A percentile compares a stretch with the other conserved stretches of the same genome.
These are phyloP conservation scores for Rugonectria rugulosa DNA, from an alignment of 2,329 filamentous ascomycete species.

Conservation along the genomic window DNA sequence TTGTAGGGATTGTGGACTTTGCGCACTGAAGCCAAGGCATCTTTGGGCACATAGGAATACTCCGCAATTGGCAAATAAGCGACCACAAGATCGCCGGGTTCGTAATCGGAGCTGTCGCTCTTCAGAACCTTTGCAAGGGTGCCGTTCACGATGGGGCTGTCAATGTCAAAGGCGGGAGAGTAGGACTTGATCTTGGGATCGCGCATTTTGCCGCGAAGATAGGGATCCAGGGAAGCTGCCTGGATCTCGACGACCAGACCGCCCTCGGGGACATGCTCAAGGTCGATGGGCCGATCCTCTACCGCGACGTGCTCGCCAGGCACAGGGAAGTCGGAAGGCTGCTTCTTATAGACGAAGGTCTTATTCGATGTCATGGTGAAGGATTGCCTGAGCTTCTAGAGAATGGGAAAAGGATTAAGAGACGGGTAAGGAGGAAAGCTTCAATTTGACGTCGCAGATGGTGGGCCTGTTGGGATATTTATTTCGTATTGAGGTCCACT, in stretches of 20 bases:
- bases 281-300: conserved; percentile 73
- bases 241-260: conserved; percentile 76
- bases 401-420: too few relatives aligned
- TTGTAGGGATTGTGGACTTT: conserved; percentile 75
- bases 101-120: conserved; percentile 68
- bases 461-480: too few relatives aligned
- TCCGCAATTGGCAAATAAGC: conserved; percentile 69
- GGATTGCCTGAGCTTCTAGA: too few relatives aligned
- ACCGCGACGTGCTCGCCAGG: conserved; percentile 74
- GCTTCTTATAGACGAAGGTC: conserved; percentile 74
- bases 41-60: conserved; percentile 65
- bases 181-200: conserved; percentile 69
- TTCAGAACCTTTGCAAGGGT: conserved; percentile 75
- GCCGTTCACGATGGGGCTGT: conserved; percentile 69
- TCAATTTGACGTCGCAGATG: too few relatives aligned
- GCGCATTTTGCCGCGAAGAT: conserved; percentile 84
- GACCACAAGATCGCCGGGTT: conserved; percentile 71
- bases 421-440: too few relatives aligned
- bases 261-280: conserved; percentile 61
- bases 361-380: conserved; percentile 66
- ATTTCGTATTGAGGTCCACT: too few relatives aligned
- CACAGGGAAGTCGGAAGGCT: conserved; percentile 72
- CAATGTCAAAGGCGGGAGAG: conserved; percentile 58
- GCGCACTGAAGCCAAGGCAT: conserved; percentile 49
- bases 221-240: conserved; percentile 83